Evolutionary conservation across 2,329 filamentous ascomycete genomes (phyloP), one percentile per base, ranked within the genome.

Genomic region (Botrytis fragariae): DNA sequence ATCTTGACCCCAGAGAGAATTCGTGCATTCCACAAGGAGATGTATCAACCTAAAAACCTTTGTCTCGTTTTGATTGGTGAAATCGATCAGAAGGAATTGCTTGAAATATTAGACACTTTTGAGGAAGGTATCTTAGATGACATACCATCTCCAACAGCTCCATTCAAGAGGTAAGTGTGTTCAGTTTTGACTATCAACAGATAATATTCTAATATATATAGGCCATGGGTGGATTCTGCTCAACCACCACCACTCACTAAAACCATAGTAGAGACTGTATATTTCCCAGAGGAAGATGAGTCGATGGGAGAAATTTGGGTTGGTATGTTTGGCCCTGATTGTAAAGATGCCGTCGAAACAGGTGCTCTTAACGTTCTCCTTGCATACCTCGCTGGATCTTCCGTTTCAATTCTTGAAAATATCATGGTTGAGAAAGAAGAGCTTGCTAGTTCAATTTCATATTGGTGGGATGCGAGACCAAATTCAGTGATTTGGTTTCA

Each of bases 11-110:
- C 94, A 2, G 92, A 98, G 70, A 91, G 94, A 57, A 99, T 99
- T 77, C 91, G 96, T n/a, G 90, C 91, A 74, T 99, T 98, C 79
- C 96, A 99, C 82, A 91, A 91, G 75, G 93, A 95, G 76, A 98
- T 99, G 95, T 99, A 99, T 80, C 95, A 98, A 81, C 96, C 96
- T 4, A 95, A 95, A 81, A 99, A 99, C 79, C 85, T 99, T 74
- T 97, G 95, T 76, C 84, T 99, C 42, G 89, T 98, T 39, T 90
- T 99, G 74, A 92, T 97, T n/a, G 96, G 96, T 61, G 94, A 98
- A 82, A 90, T 97, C 2, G 90, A 98, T 79, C 93, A 98, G 80
- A 84, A 88, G 0, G 87, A 97, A 78, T 87, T 99, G 73, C 84
- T 98, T 35, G 84, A 91, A 45, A 94, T 97, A 64, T 84, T 99